Conservation (phyloP, 805 yeast genomes). For the Cyberlindnera galapagoensis region DNA sequence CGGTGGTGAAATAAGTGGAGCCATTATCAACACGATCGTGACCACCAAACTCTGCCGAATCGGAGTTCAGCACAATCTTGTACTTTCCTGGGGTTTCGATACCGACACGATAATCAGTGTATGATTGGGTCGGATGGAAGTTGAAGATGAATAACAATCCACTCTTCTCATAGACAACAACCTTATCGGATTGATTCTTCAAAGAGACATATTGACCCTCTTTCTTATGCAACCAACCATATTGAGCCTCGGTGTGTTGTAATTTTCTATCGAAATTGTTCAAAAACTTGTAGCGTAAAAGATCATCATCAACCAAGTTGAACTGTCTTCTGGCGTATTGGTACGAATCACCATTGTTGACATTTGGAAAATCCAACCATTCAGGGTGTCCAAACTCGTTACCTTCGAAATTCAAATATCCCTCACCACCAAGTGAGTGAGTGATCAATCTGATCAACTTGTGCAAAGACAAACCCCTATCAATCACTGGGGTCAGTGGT, state of each 20-base stretch:
- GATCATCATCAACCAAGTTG: conserved; percentile 73
- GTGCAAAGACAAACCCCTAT: conserved; percentile 87
- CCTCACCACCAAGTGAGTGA: conserved; percentile 93
- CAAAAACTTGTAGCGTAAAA: conserved; percentile 72
- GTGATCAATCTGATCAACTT: conserved; percentile 86
- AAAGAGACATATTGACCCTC: conserved; percentile 82
- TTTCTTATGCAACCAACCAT: conserved; percentile 62
- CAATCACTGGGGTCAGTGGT: conserved; percentile 69
- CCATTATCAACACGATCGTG: conserved; percentile 61
- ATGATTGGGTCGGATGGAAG: conserved; percentile 82
- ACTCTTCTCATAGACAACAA: conserved; percentile 82
- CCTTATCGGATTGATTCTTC: conserved; percentile 85
- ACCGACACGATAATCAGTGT: conserved; percentile 85
- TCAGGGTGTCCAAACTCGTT: conserved; percentile 99
- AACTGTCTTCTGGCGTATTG: conserved; percentile 95
- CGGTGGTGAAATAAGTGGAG: conserved; percentile 60
- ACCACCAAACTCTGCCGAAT: conserved; percentile 70
- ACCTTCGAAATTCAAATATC: conserved; percentile 93
- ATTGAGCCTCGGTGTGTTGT: conserved; percentile 68
- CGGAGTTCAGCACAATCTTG: conserved; percentile 69
- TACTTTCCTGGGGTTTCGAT: conserved; percentile 75
- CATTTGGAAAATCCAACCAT: conserved; percentile 96
- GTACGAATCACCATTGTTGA: conserved; percentile 79
- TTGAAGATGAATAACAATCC: conserved; percentile 83
- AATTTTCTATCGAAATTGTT: conserved; percentile 80